phyloP scores from a whole-genome alignment of 2,329 filamentous ascomycete species.

The Lomentospora prolificans region DNA sequence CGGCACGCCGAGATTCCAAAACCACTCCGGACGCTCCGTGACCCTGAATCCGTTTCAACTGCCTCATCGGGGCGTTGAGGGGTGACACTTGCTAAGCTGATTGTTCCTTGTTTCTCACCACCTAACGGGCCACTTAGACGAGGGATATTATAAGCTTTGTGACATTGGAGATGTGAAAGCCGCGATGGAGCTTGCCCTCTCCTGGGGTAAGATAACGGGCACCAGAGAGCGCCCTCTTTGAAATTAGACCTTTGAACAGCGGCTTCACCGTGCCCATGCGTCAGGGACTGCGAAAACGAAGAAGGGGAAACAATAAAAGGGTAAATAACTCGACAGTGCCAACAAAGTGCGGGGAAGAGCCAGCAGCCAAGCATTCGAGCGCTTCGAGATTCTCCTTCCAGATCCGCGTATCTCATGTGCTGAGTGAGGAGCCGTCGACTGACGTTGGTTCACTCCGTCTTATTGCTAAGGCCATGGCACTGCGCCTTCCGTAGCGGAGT shows the following conservation, averaged over 20 bases:
- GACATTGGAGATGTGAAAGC: background rate
- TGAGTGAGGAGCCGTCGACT: background rate
- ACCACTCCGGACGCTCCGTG: constrained; percentile 2
- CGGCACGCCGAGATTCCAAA: background rate
- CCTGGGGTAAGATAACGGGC: too few relatives aligned
- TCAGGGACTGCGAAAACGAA: too few relatives aligned
- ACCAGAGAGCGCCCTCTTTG: too few relatives aligned
- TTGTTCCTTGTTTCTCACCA: background rate
- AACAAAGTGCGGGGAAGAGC: too few relatives aligned
- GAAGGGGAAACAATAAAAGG: too few relatives aligned
- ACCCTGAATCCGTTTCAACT: constrained; percentile 3
- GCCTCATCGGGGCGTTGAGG: background rate
- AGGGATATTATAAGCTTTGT: background rate
- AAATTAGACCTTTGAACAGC: too few relatives aligned
- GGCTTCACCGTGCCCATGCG: too few relatives aligned
- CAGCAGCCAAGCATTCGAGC: too few relatives aligned
- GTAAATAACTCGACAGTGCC: too few relatives aligned
- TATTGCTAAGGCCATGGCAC: background rate
- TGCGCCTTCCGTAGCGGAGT: background rate
- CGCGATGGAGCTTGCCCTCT: background rate
- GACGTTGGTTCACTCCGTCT: background rate
- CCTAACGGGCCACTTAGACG: background rate
- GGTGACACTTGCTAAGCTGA: background rate
- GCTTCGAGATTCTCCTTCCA: background rate
- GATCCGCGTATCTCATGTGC: too few relatives aligned